phyloP scores from a whole-genome alignment of 2,329 filamentous ascomycete genomes.

The Fusarium falciforme region DNA sequence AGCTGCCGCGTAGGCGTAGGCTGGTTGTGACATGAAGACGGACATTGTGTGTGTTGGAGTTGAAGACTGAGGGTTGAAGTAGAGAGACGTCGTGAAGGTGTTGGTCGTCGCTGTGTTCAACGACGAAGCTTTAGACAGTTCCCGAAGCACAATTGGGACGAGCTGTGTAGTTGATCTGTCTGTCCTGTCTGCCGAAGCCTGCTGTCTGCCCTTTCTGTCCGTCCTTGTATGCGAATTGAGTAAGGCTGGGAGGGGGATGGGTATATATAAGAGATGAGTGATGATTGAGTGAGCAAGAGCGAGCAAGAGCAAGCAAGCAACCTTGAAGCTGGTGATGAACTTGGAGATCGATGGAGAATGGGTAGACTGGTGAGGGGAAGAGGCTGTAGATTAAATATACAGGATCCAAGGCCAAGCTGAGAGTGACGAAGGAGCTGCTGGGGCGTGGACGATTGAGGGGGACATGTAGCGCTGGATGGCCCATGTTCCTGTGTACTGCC shows the following conservation, averaged over 20 bases:
- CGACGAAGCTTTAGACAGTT: conserved; percentile 29
- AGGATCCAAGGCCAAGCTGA: conserved; percentile 19
- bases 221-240: conserved; percentile 29
- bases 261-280: conserved; percentile 18
- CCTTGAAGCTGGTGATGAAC: conserved; percentile 28
- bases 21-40: conserved; percentile 51
- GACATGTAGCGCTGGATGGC: conserved; percentile 9
- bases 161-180: conserved; percentile 5
- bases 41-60: conserved; percentile 45
- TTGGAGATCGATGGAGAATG: conserved; percentile 39
- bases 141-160: conserved; percentile 17
- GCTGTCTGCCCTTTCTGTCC: conserved; percentile 22
- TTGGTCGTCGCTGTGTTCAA: conserved; percentile 22
- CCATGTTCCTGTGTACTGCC: conserved; percentile 7
- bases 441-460: conserved; percentile 23
- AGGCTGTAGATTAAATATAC: conserved; percentile 49
- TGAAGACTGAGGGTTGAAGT: conserved; percentile 16
- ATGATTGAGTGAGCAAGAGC: conserved; percentile 16
- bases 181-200: conserved; percentile 18
- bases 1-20: conserved; percentile 48
- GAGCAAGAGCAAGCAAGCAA: conserved; percentile 21
- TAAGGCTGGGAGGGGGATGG: conserved; percentile 8
- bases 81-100: conserved; percentile 9
- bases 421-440: conserved; percentile 30
- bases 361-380: conserved; percentile 42